Evolutionary conservation across 345 rosid genomes (phyloP).

Genomic region (Leavenworthia alabamica): DNA sequence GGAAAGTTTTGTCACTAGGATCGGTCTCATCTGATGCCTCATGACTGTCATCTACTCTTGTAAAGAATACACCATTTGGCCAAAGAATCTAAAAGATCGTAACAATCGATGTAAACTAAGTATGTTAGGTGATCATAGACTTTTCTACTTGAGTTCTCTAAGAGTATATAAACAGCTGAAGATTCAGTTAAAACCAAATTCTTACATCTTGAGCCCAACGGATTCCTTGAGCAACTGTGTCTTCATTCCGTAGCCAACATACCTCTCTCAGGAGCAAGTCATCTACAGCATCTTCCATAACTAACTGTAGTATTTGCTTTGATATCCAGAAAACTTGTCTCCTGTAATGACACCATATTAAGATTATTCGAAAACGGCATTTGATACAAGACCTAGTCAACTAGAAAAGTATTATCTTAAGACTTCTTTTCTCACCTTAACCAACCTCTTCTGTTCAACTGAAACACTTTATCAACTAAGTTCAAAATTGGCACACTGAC

Average conservation of each 20-base stretch:
- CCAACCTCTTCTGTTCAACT: slow-evolving; percentile 97
- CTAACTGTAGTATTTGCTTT: slow-evolving; percentile 84
- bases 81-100: slow-evolving; percentile 55
- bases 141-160: background rate
- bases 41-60: slow-evolving; percentile 37
- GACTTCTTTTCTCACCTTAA: slow-evolving; percentile 70
- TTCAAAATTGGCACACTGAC: slow-evolving; percentile 88
- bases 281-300: slow-evolving; percentile 99
- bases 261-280: slow-evolving; percentile 90
- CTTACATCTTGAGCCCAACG: slow-evolving; percentile 94
- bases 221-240: slow-evolving; percentile 69
- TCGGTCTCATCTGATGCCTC: slow-evolving; percentile 32
- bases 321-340: slow-evolving; percentile 98
- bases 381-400: background rate
- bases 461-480: slow-evolving; percentile 96
- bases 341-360: slow-evolving; percentile 36
- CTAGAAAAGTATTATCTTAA: background rate
- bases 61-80: slow-evolving; percentile 86
- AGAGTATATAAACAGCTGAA: background rate
- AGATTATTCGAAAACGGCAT: background rate
- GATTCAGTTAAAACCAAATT: slow-evolving; percentile 4
- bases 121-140: background rate
- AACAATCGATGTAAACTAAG: background rate
- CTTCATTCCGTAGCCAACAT: slow-evolving; percentile 79
- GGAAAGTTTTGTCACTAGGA: slow-evolving; percentile 33